A percentile compares a stretch with the other conserved stretches of the same genome.
Conservation (phyloP, 1,139 yeast genomes). For the Wickerhamomyces sp. region DNA sequence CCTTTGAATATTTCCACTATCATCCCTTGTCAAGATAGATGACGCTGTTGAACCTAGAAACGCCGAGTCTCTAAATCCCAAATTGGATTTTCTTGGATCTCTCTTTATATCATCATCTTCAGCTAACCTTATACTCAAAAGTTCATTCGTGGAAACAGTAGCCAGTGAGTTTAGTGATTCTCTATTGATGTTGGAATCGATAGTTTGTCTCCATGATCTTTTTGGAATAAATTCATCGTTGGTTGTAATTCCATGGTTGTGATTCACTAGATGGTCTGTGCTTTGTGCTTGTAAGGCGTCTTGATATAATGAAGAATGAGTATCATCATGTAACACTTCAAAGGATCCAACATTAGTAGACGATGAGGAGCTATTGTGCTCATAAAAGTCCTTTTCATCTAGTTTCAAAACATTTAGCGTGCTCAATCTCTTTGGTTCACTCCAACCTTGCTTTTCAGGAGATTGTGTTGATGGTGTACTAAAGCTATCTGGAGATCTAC, state of each 20-base stretch:
- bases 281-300: slow-evolving; percentile 30
- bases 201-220: slow-evolving; percentile 74
- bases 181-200: slow-evolving; percentile 38
- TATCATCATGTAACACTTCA: slow-evolving; percentile 19
- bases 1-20: slow-evolving; percentile 43
- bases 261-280: slow-evolving; percentile 24
- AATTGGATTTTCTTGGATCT: slow-evolving; percentile 35
- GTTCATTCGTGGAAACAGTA: slow-evolving; percentile 82
- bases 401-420: slow-evolving; percentile 49
- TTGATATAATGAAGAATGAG: slow-evolving; percentile 23
- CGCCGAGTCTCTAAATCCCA: slow-evolving; percentile 39
- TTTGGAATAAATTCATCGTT: slow-evolving; percentile 31
- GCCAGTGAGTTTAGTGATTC: slow-evolving; percentile 71
- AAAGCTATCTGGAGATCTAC: slow-evolving; percentile 31
- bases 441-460: slow-evolving; percentile 30
- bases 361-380: slow-evolving; percentile 30
- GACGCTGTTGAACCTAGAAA: slow-evolving; percentile 26
- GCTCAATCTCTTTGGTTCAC: slow-evolving; percentile 39
- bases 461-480: slow-evolving; percentile 23
- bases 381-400: slow-evolving; percentile 35
- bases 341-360: slow-evolving; percentile 29
- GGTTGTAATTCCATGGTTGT: slow-evolving; percentile 11
- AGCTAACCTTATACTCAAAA: slow-evolving; percentile 74
- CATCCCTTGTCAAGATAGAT: slow-evolving; percentile 24
- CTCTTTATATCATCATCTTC: slow-evolving; percentile 45